These are phyloP conservation scores for Collybia nuda DNA, from an alignment of 768 basidiomycete genomes.

Conservation along the genomic window DNA sequence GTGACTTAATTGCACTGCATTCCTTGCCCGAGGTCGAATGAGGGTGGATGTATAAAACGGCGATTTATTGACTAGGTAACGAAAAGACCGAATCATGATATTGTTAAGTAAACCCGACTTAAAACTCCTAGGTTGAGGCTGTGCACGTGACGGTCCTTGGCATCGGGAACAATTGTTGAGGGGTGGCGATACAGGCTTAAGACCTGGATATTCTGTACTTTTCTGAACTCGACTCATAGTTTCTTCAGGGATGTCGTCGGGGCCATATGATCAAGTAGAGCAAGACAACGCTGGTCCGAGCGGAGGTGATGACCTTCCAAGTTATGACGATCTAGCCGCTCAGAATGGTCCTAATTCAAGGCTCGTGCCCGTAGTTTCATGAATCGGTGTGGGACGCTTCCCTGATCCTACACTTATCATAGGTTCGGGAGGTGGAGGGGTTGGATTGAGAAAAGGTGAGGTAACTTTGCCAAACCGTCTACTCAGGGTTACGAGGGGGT, in stretches of 20 bases:
- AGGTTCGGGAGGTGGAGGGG: conserved; percentile 86
- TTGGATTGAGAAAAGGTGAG: conserved; percentile 87
- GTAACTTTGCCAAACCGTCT: neutral
- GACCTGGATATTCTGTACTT: no score
- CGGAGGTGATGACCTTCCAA: conserved; percentile 62
- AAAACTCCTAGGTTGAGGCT: no score
- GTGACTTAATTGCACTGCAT: no score
- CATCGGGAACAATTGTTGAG: no score
- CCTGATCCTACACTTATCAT: conserved; percentile 3
- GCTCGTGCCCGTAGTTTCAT: conserved; percentile 25
- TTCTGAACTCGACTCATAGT: no score
- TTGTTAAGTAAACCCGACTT: no score
- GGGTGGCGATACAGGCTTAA: no score
- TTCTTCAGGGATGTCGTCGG: conserved; percentile 16
- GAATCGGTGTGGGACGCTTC: neutral
- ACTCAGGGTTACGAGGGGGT: neutral
- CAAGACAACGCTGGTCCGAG: conserved; percentile 36
- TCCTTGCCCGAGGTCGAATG: no score
- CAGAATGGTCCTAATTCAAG: conserved; percentile 84
- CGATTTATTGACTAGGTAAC: no score
- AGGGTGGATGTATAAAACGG: no score
- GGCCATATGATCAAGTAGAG: conserved; percentile 30
- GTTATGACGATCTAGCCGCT: conserved; percentile 76
- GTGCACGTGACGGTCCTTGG: no score
- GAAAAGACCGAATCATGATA: no score